Conservation (phyloP, 768 basidiomycete genomes). For the Tylopilus sp. region DNA sequence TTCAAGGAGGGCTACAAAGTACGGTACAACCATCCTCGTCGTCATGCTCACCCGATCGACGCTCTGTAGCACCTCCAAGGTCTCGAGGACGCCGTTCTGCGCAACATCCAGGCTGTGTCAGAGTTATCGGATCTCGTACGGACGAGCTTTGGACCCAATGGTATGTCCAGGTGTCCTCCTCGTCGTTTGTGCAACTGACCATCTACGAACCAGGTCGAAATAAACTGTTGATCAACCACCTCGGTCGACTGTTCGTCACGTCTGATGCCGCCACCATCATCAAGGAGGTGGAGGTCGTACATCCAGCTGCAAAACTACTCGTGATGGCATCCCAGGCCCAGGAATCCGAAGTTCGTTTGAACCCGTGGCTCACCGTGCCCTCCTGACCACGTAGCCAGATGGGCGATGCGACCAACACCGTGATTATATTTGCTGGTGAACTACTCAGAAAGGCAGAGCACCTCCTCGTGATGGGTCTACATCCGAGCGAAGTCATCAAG, state of each 20-base stretch:
- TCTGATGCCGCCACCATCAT: constrained; percentile 99
- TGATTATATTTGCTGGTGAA: constrained; percentile 93
- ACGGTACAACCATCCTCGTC: constrained; percentile 7
- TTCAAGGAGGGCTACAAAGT: constrained; percentile 99
- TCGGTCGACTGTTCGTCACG: constrained; percentile 93
- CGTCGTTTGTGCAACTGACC: constrained; percentile 1
- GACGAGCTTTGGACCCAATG: constrained; percentile 96
- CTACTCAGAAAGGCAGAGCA: constrained; percentile 90
- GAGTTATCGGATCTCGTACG: constrained; percentile 94
- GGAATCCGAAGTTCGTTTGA: constrained; percentile 73
- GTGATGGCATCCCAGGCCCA: constrained; percentile 98
- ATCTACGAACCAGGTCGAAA: constrained; percentile 66
- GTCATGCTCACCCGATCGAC: constrained; percentile 6
- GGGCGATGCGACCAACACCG: constrained; percentile 96
- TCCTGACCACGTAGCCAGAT: constrained; percentile 50
- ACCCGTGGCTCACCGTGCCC: background rate
- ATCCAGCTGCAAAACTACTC: constrained; percentile 98
- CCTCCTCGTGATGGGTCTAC: constrained; percentile 92
- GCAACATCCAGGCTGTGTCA: constrained; percentile 94
- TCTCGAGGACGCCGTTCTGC: constrained; percentile 93
- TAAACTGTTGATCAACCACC: constrained; percentile 96
- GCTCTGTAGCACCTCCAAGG: constrained; percentile 73
- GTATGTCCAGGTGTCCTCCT: constrained; percentile 41
- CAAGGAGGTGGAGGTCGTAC: constrained; percentile 95
- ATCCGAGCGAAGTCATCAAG: constrained; percentile 92